These are phyloP conservation scores for Fusarium sp. DNA, from an alignment of 2,329 filamentous ascomycete species.

Conservation along the genomic window DNA sequence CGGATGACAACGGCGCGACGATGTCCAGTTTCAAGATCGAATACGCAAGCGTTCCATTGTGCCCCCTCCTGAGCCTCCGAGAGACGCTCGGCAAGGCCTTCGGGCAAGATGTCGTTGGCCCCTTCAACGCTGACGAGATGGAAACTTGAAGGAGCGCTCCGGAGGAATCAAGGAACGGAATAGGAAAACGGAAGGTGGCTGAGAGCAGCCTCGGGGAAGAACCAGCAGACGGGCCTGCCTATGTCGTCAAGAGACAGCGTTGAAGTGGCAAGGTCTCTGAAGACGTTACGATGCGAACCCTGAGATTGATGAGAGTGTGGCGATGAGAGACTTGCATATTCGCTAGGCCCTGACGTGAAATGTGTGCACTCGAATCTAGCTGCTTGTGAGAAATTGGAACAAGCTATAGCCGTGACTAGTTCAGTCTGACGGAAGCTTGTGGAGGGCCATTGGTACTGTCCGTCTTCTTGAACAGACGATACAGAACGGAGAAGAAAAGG, in stretches of 20 bases:
- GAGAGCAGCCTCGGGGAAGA: constrained; percentile 56
- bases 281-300: constrained; percentile 45
- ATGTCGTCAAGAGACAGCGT: constrained; percentile 50
- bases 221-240: constrained; percentile 47
- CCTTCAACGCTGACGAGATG: constrained; percentile 54
- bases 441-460: no score
- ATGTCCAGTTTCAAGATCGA: constrained; percentile 58
- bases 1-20: constrained; percentile 37
- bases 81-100: constrained; percentile 66
- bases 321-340: neutral
- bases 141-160: constrained; percentile 59
- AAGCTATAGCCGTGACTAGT: neutral
- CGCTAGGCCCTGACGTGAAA: neutral
- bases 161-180: constrained; percentile 48
- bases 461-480: no score
- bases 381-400: neutral
- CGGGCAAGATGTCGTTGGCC: constrained; percentile 62
- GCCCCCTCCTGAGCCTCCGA: constrained; percentile 66
- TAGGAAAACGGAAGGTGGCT: constrained; percentile 54
- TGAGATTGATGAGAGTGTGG: constrained; percentile 6
- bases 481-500: no score
- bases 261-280: constrained; percentile 45
- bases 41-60: constrained; percentile 62
- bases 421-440: neutral
- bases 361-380: neutral